Evolutionary conservation across 179 eudicot species (phyloP).

Genomic region (Carnegiea gigantea): DNA sequence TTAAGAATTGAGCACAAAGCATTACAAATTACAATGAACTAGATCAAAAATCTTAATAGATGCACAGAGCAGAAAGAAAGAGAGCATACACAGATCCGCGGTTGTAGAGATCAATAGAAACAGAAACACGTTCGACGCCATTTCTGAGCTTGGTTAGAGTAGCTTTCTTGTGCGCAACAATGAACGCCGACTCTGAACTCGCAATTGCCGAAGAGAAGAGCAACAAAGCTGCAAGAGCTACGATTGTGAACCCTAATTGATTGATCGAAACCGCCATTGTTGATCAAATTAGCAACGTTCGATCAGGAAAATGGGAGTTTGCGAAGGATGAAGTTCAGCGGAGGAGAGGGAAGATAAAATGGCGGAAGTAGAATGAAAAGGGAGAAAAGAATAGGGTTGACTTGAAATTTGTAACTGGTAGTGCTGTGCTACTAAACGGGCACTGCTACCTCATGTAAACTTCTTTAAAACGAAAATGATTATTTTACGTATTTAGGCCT

Average conservation of each 20-base stretch:
- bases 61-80: not conserved
- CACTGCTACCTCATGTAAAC: not conserved
- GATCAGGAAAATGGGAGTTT: too few species aligned
- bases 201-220: constrained; percentile 26
- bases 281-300: not conserved
- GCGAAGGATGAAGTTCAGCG: too few species aligned
- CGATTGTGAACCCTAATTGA: constrained; percentile 8
- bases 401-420: not conserved
- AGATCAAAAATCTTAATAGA: too few species aligned
- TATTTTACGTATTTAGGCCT: too few species aligned
- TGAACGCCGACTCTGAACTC: constrained; percentile 55
- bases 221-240: constrained; percentile 3
- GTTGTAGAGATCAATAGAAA: constrained; percentile 67
- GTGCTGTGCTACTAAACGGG: not conserved
- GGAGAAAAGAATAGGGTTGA: not conserved
- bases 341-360: not conserved
- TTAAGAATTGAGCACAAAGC: too few species aligned
- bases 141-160: constrained; percentile 55
- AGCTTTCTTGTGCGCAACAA: constrained; percentile 88
- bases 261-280: constrained; percentile 27
- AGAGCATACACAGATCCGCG: constrained; percentile 67
- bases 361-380: not conserved
- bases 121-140: constrained; percentile 69
- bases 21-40: too few species aligned
- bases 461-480: too few species aligned